phyloP scores from a whole-genome alignment of 805 yeast species.

The Spathaspora passalidarum region DNA sequence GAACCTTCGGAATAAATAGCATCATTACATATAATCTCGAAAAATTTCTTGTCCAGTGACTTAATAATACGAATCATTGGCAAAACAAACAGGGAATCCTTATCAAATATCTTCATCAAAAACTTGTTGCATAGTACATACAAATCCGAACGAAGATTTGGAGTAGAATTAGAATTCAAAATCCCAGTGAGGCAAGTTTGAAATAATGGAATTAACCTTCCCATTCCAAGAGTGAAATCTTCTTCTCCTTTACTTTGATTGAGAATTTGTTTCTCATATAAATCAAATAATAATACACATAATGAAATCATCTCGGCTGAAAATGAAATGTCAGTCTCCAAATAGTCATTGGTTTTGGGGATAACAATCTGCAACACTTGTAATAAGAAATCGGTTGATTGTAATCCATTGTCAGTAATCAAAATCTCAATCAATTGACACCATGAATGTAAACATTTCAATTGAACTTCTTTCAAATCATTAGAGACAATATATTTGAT shows the following conservation, averaged over 20 bases:
- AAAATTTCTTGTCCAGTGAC: conserved; percentile 56
- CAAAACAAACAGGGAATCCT: conserved; percentile 34
- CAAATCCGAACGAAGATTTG: conserved; percentile 70
- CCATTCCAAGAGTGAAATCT: conserved; percentile 28
- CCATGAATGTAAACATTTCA: conserved; percentile 77
- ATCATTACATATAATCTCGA: conserved; percentile 71
- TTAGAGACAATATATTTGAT: conserved; percentile 45
- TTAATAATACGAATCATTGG: conserved; percentile 50
- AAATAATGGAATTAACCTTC: conserved; percentile 65
- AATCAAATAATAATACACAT: conserved; percentile 65
- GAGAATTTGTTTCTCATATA: conserved; percentile 43
- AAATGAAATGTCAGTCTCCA: conserved; percentile 60
- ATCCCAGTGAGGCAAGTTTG: conserved; percentile 74
- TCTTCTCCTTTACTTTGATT: conserved; percentile 13
- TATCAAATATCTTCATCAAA: conserved; percentile 47
- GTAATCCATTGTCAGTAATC: conserved; percentile 45
- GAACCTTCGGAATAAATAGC: conserved; percentile 77
- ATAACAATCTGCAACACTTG: conserved; percentile 74
- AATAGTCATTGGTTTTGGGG: conserved; percentile 74
- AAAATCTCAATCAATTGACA: conserved; percentile 72
- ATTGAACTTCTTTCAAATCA: conserved; percentile 50
- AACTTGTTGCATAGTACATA: conserved; percentile 72
- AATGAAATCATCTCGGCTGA: conserved; percentile 77
- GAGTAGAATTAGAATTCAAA: conserved; percentile 63
- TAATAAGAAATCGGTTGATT: conserved; percentile 59